Conservation (phyloP, 169 alveolate species). For the Hepatocystis sp. region DNA sequence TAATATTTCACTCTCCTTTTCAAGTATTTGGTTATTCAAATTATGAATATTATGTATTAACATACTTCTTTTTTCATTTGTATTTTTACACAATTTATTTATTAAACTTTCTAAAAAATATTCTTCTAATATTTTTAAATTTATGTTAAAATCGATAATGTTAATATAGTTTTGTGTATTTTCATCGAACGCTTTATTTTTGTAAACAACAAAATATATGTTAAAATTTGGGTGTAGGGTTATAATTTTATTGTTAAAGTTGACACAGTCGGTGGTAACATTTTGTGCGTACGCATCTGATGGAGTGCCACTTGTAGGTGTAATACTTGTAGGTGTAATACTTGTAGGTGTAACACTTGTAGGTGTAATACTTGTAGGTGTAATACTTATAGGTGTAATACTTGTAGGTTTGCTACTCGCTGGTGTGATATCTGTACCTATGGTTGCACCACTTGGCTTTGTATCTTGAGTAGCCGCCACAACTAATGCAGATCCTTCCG, state of each 20-base stretch:
- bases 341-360: too few relatives aligned
- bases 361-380: too few relatives aligned
- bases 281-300: too few relatives aligned
- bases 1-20: constrained; percentile 51
- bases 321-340: too few relatives aligned
- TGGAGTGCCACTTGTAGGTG: not conserved
- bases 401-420: too few relatives aligned
- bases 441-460: too few relatives aligned
- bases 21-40: constrained; percentile 35
- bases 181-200: constrained; percentile 30
- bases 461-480: too few relatives aligned
- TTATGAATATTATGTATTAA: constrained; percentile 57
- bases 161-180: constrained; percentile 49
- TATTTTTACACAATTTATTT: constrained; percentile 24
- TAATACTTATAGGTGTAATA: too few relatives aligned
- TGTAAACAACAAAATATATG: constrained; percentile 60
- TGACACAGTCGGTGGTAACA: constrained; percentile 30
- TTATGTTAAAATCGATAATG: constrained; percentile 44
- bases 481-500: too few relatives aligned
- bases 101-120: constrained; percentile 46
- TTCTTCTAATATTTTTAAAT: constrained; percentile 57
- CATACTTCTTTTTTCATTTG: constrained; percentile 18
- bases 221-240: constrained; percentile 19
- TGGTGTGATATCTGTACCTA: too few relatives aligned
- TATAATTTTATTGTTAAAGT: constrained; percentile 61